Conservation (phyloP, 306 rosid species). For the Vigna mungo region DNA sequence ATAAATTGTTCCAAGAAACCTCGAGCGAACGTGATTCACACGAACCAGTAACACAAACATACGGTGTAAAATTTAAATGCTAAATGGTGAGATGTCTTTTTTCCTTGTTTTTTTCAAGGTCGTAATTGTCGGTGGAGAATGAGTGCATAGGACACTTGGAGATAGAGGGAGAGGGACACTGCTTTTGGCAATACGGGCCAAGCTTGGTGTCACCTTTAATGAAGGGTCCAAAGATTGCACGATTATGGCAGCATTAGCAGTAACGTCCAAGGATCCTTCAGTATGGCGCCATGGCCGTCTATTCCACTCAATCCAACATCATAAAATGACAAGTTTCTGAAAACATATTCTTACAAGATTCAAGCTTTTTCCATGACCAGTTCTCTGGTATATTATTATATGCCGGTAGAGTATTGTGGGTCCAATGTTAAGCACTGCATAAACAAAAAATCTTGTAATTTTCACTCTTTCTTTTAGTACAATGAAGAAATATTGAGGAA, state of each 20-base stretch:
- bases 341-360: neutral
- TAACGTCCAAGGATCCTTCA: conserved; percentile 16
- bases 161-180: conserved; percentile 25
- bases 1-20: neutral
- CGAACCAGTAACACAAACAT: conserved; percentile 8
- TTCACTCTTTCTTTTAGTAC: neutral
- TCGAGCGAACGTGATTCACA: conserved; percentile 36
- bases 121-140: conserved; percentile 46
- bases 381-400: conserved; percentile 4
- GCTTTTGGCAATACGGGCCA: conserved; percentile 37
- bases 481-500: neutral
- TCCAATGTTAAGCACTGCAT: neutral
- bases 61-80: neutral
- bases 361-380: neutral
- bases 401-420: neutral
- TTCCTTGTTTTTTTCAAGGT: conserved; percentile 8
- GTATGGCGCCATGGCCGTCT: conserved; percentile 15
- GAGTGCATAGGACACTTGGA: conserved; percentile 28
- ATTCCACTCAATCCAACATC: conserved; percentile 34
- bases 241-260: neutral
- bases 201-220: conserved; percentile 9
- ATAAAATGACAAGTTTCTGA: conserved; percentile 5
- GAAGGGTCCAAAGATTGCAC: conserved; percentile 41
- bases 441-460: neutral
- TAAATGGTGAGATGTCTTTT: conserved; percentile 20